A percentile compares a stretch with the other conserved stretches of the same genome.
phyloP scores from a whole-genome alignment of 2,329 filamentous ascomycete species.

The Penicillium sclerotigenum region DNA sequence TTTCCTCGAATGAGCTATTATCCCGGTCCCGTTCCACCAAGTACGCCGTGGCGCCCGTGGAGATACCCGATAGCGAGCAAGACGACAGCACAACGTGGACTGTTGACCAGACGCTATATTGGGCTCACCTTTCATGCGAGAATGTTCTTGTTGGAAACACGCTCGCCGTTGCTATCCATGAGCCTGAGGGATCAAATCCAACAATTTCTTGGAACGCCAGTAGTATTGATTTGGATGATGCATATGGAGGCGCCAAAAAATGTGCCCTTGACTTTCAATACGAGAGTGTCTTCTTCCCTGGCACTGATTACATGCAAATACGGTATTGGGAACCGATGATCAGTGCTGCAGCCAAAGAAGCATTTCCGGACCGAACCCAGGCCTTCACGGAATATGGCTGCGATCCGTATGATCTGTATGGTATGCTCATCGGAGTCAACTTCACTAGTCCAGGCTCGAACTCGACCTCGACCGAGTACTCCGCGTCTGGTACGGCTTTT shows the following conservation, averaged over 20 bases:
- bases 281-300: constrained; percentile 27
- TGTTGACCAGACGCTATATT: constrained; percentile 34
- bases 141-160: constrained; percentile 19
- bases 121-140: constrained; percentile 27
- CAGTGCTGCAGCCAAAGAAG: constrained; percentile 7
- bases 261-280: constrained; percentile 33
- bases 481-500: constrained; percentile 30
- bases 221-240: constrained; percentile 23
- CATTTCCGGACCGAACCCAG: constrained; percentile 11
- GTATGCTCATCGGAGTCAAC: constrained; percentile 33
- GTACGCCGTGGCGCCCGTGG: constrained; percentile 34
- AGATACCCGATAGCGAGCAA: constrained; percentile 25
- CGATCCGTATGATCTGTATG: constrained; percentile 33
- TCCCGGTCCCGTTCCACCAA: constrained; percentile 26
- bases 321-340: constrained; percentile 36
- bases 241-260: constrained; percentile 9
- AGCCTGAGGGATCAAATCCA: constrained; percentile 13
- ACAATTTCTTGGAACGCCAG: constrained; percentile 30
- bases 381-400: constrained; percentile 28
- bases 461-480: constrained; percentile 15
- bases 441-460: constrained; percentile 14
- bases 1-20: constrained; percentile 17
- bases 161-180: constrained; percentile 24
- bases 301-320: constrained; percentile 32
- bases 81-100: constrained; percentile 30